phyloP scores from a whole-genome alignment of 306 rosid genomes.

The Cucurbita moschata region DNA sequence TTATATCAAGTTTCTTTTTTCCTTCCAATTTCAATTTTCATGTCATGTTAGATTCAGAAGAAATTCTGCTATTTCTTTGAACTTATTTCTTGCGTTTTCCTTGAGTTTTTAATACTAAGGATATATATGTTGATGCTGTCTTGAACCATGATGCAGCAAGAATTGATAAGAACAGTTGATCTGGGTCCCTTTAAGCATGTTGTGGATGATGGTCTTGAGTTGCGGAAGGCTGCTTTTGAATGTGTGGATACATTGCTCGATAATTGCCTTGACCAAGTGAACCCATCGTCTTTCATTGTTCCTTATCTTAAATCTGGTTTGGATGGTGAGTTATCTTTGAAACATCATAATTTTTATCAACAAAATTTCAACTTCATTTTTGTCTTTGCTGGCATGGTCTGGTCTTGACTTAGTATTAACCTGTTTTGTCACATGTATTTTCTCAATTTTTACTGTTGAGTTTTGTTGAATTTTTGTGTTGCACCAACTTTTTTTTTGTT shows the following conservation, averaged over 20 bases:
- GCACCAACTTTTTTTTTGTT: not conserved
- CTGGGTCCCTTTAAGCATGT: conserved; percentile 98
- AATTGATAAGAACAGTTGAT: conserved; percentile 90
- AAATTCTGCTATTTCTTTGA: not conserved
- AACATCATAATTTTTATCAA: not conserved
- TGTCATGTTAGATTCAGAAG: not conserved
- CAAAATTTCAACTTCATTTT: not conserved
- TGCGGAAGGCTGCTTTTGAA: conserved; percentile 99
- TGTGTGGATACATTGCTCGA: conserved; percentile 94
- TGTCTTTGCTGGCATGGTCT: not conserved
- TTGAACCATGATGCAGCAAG: conserved; percentile 56
- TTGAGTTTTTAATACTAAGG: not conserved
- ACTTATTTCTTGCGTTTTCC: not conserved
- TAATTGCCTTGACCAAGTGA: conserved; percentile 98
- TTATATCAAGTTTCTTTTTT: not conserved
- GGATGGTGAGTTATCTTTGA: conserved; percentile 56
- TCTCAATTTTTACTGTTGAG: not conserved
- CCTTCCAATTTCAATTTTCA: not conserved
- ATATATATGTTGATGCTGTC: not conserved
- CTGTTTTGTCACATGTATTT: not conserved
- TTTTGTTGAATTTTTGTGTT: not conserved
- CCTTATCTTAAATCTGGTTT: conserved; percentile 94
- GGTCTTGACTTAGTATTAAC: not conserved
- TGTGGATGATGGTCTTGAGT: conserved; percentile 99
- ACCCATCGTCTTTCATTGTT: conserved; percentile 93